Percentiles rank a stretch among this genome's conserved stretches.
phyloP scores from a whole-genome alignment of 352 stramenopile genomes.

The Pythium rishiriense region DNA sequence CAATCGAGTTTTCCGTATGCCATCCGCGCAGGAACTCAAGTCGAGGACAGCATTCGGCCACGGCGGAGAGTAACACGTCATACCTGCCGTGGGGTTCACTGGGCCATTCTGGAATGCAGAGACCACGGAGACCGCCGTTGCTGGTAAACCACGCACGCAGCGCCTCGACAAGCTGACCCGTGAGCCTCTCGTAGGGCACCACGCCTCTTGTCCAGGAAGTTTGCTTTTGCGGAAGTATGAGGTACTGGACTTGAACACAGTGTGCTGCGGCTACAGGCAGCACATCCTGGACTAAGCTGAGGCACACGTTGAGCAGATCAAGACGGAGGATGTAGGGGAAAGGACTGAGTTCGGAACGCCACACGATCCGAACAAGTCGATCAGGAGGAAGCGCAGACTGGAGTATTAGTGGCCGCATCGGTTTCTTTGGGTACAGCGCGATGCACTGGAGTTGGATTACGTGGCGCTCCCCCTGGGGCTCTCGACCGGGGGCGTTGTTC shows the following conservation, averaged over 20 bases:
- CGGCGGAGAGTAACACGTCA: neutral
- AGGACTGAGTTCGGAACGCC: neutral
- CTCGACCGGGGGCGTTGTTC: neutral
- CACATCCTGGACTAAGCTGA: neutral
- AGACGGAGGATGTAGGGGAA: neutral
- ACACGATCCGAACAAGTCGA: neutral
- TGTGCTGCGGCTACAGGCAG: neutral
- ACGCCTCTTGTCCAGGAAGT: neutral
- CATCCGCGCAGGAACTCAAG: neutral
- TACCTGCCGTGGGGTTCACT: neutral
- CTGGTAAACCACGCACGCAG: neutral
- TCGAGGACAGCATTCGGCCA: neutral
- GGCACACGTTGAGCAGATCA: neutral
- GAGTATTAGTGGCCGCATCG: neutral
- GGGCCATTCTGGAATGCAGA: conserved; percentile 3
- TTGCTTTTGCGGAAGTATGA: neutral
- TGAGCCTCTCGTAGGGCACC: neutral
- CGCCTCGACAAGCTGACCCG: neutral
- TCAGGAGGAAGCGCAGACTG: neutral
- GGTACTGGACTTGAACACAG: neutral
- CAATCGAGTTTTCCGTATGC: neutral
- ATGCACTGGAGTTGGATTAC: neutral
- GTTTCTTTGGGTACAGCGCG: neutral
- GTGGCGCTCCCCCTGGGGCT: neutral
- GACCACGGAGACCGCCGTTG: neutral